Evolutionary conservation across 345 rosid genomes (phyloP).

Genomic region (Odontarrhena argentea): DNA sequence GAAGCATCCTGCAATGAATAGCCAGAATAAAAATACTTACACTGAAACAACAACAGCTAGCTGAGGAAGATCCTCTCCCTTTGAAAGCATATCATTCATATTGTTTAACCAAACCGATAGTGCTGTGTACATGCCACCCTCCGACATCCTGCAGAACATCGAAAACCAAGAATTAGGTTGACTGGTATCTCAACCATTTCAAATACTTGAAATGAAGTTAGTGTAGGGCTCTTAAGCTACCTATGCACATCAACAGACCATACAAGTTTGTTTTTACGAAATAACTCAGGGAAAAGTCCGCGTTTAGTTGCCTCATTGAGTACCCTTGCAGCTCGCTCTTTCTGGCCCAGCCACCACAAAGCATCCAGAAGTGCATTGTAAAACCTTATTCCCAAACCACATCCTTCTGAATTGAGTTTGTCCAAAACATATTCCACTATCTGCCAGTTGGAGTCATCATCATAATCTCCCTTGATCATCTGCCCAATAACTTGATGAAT

Average conservation of each 20-base stretch:
- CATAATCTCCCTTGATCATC: conserved; percentile 93
- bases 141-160: conserved; percentile 74
- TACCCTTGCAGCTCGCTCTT: conserved; percentile 84
- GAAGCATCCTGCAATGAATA: conserved; percentile 23
- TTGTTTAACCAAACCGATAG: conserved; percentile 79
- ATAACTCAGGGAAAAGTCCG: conserved; percentile 91
- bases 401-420: conserved; percentile 87
- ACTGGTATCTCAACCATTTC: conserved; percentile 20
- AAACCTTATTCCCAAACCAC: conserved; percentile 85
- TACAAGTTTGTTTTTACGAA: conserved; percentile 75
- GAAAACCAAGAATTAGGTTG: conserved; percentile 34
- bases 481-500: conserved; percentile 88
- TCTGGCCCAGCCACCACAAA: conserved; percentile 95
- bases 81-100: conserved; percentile 52
- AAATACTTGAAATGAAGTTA: conserved; percentile 21
- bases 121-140: conserved; percentile 79
- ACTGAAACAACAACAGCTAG: conserved; percentile 75
- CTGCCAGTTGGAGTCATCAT: conserved; percentile 89
- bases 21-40: conserved; percentile 50
- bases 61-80: conserved; percentile 79
- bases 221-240: conserved; percentile 41
- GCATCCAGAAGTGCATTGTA: conserved; percentile 90
- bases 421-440: conserved; percentile 88
- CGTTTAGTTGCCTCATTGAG: conserved; percentile 78
- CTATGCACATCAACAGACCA: conserved; percentile 93